Evolutionary conservation across 495 filamentous ascomycete species (phyloP).

Genomic region (Neurospora tetraspora): DNA sequence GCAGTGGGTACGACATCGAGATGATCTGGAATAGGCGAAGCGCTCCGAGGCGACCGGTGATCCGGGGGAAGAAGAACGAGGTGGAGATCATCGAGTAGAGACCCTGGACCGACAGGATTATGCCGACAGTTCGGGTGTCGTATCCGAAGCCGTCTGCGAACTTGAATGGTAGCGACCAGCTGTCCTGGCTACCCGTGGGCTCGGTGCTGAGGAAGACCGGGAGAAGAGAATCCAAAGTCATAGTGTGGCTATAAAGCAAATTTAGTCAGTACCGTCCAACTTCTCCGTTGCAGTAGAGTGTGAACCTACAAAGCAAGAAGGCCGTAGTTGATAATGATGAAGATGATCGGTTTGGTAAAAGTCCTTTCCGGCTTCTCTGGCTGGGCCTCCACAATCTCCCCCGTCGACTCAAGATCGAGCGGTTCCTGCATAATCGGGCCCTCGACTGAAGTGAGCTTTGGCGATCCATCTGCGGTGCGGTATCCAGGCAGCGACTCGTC

Average conservation of each 20-base stretch:
- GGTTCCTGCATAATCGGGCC: not conserved
- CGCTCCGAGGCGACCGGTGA: constrained; percentile 61
- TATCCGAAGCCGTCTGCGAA: constrained; percentile 83
- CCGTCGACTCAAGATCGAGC: constrained; percentile 9
- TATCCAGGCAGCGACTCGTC: constrained; percentile 56
- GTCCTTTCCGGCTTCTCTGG: constrained; percentile 20
- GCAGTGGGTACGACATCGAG: constrained; percentile 71
- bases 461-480: constrained; percentile 48
- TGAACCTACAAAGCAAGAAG: constrained; percentile 86
- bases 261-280: constrained; percentile 2
- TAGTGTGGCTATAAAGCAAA: constrained; percentile 47
- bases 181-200: constrained; percentile 29
- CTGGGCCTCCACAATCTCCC: not conserved
- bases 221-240: constrained; percentile 88
- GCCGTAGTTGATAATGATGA: constrained; percentile 80
- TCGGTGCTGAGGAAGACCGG: constrained; percentile 84
- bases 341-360: constrained; percentile 72
- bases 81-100: constrained; percentile 78
- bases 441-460: constrained; percentile 7
- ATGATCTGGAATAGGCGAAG: constrained; percentile 72
- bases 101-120: constrained; percentile 84
- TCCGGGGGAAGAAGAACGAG: constrained; percentile 67
- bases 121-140: constrained; percentile 70
- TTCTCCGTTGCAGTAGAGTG: not conserved
- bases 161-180: constrained; percentile 59